Evolutionary conservation across 305 asterid genomes (phyloP).

Genomic region (Fraxinus paxiana): DNA sequence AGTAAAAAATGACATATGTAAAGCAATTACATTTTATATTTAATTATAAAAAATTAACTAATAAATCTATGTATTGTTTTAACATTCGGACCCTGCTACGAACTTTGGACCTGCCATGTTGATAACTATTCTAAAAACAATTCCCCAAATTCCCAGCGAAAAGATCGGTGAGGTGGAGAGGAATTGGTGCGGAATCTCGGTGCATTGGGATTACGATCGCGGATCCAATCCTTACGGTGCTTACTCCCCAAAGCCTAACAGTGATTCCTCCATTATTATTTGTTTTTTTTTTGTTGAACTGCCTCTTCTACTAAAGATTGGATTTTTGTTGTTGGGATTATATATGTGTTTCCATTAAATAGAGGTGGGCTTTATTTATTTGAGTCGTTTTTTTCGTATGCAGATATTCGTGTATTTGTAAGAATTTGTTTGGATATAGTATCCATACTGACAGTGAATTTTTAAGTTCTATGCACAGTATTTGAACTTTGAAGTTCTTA

Average conservation of each 20-base stretch:
- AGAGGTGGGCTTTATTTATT: constrained; percentile 17
- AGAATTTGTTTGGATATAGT: constrained; percentile 3
- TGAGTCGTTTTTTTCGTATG: background rate
- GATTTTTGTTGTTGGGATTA: constrained; percentile 24
- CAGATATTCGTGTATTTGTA: constrained; percentile 1
- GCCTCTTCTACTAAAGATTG: background rate
- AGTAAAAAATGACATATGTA: too few species aligned
- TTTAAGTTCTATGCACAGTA: background rate
- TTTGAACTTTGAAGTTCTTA: background rate
- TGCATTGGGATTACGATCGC: constrained; percentile 41
- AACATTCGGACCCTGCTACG: background rate
- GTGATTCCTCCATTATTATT: constrained; percentile 14
- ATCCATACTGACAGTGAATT: constrained; percentile 4
- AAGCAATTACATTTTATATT: background rate
- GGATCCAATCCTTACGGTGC: constrained; percentile 62
- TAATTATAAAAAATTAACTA: too few species aligned
- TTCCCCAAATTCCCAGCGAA: constrained; percentile 22
- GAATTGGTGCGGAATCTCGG: constrained; percentile 61
- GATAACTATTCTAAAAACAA: background rate
- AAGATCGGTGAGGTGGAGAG: constrained; percentile 78
- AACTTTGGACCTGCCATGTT: background rate
- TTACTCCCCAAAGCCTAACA: constrained; percentile 46
- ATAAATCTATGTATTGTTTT: background rate
- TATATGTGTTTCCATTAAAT: constrained; percentile 20
- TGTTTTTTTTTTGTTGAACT: background rate